Conservation (phyloP, 768 basidiomycete species). For the Butyriboletus loyo region DNA sequence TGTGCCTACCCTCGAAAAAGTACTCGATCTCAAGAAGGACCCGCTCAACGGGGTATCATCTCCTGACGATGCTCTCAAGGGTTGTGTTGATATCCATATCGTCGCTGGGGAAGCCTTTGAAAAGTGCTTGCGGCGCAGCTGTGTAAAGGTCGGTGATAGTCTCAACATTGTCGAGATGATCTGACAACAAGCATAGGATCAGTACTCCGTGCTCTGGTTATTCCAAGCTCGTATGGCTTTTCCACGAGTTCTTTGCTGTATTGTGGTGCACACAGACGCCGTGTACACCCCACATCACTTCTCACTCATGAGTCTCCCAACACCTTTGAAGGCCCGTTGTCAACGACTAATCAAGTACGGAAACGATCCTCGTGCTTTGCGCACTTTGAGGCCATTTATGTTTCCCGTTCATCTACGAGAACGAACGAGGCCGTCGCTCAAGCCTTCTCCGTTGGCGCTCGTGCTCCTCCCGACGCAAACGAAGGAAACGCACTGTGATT, state of each 20-base stretch:
- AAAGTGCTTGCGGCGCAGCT: slow-evolving; percentile 74
- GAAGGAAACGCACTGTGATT: slow-evolving; percentile 78
- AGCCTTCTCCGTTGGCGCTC: slow-evolving; percentile 68
- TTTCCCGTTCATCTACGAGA: slow-evolving; percentile 77
- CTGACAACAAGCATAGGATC: slow-evolving; percentile 54
- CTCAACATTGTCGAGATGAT: background rate
- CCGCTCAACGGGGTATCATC: slow-evolving; percentile 70
- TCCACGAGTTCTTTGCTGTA: slow-evolving; percentile 96
- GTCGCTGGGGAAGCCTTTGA: slow-evolving; percentile 65
- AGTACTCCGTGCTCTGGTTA: slow-evolving; percentile 81
- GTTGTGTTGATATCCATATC: slow-evolving; percentile 36
- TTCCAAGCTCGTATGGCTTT: slow-evolving; percentile 81
- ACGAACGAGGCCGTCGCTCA: slow-evolving; percentile 80
- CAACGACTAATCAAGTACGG: slow-evolving; percentile 58
- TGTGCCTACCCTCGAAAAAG: slow-evolving; percentile 86
- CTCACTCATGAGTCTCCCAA: slow-evolving; percentile 65
- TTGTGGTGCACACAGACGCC: slow-evolving; percentile 94
- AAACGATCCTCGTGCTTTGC: slow-evolving; percentile 84
- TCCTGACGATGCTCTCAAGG: slow-evolving; percentile 92
- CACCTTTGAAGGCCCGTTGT: background rate
- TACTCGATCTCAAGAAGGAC: slow-evolving; percentile 84
- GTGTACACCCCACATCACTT: slow-evolving; percentile 77
- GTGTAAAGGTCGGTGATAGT: slow-evolving; percentile 57
- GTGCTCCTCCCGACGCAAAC: slow-evolving; percentile 64
- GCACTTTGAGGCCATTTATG: slow-evolving; percentile 89